phyloP scores from a whole-genome alignment of 2,329 filamentous ascomycete genomes.

The Xylariaceae sp. region DNA sequence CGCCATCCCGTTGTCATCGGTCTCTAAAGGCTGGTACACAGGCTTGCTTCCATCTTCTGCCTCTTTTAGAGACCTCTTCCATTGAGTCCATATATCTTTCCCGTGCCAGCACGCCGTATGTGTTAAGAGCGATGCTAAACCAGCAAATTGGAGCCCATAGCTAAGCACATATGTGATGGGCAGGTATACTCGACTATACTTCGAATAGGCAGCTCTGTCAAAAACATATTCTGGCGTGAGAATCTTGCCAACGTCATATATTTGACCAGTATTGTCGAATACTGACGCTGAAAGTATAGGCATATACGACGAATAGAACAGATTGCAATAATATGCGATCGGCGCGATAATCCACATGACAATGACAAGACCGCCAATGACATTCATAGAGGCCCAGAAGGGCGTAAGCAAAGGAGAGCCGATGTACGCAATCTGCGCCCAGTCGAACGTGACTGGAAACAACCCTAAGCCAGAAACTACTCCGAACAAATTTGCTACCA shows the following conservation, averaged over 20 bases:
- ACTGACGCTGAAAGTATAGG: conserved; percentile 85
- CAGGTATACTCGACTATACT: conserved; percentile 84
- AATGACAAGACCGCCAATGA: conserved; percentile 77
- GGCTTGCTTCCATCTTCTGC: conserved; percentile 58
- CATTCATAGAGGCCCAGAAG: conserved; percentile 87
- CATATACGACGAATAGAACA: conserved; percentile 83
- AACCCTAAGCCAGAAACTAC: conserved; percentile 84
- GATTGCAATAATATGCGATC: conserved; percentile 80
- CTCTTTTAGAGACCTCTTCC: conserved; percentile 72
- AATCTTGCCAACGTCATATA: conserved; percentile 83
- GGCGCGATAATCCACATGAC: conserved; percentile 88
- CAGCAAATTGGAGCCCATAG: conserved; percentile 86
- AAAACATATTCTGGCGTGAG: conserved; percentile 80
- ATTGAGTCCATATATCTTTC: conserved; percentile 79
- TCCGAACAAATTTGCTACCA: conserved; percentile 85
- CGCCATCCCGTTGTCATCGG: conserved; percentile 33
- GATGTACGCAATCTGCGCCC: conserved; percentile 89
- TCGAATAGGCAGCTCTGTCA: conserved; percentile 75
- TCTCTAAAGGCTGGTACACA: conserved; percentile 59
- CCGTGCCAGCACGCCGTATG: conserved; percentile 88
- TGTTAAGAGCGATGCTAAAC: conserved; percentile 77
- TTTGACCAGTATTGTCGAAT: conserved; percentile 81
- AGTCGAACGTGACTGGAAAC: conserved; percentile 88
- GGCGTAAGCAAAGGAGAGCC: conserved; percentile 84
- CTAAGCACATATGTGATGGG: conserved; percentile 88